Evolutionary conservation across 805 yeast genomes (phyloP).

Genomic region (Starmerella riodocensis): DNA sequence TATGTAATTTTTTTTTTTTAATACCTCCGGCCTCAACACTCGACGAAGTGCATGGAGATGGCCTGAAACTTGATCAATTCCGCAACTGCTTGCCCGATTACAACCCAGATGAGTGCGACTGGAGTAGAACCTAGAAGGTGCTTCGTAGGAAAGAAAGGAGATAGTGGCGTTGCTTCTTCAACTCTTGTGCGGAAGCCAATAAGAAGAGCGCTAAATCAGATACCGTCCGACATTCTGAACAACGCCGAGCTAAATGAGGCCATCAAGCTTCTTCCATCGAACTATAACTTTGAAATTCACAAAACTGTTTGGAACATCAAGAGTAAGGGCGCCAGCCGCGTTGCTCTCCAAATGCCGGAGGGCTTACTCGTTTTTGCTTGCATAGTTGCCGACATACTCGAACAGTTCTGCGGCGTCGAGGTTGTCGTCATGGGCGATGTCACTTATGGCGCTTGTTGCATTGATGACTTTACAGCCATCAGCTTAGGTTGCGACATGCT

Average conservation of each 20-base stretch:
- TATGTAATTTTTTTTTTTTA: background rate
- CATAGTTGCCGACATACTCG: slow-evolving; percentile 79
- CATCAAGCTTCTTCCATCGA: slow-evolving; percentile 65
- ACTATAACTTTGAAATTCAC: slow-evolving; percentile 91
- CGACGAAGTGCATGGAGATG: too few relatives aligned
- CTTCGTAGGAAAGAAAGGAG: slow-evolving; percentile 46
- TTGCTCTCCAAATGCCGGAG: slow-evolving; percentile 95
- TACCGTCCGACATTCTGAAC: slow-evolving; percentile 71
- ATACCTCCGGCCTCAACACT: too few relatives aligned
- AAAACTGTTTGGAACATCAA: slow-evolving; percentile 89
- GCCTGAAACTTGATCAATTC: too few relatives aligned
- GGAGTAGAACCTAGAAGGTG: slow-evolving; percentile 31
- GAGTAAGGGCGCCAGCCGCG: slow-evolving; percentile 61
- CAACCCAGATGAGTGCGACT: background rate
- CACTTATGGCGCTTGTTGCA: slow-evolving; percentile 96
- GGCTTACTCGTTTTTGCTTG: slow-evolving; percentile 81
- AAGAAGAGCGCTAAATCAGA: slow-evolving; percentile 52
- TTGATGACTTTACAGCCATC: slow-evolving; percentile 89
- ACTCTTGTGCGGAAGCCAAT: slow-evolving; percentile 24
- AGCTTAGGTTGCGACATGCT: slow-evolving; percentile 87
- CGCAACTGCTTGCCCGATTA: too few relatives aligned
- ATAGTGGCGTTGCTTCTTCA: slow-evolving; percentile 6
- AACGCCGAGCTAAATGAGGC: slow-evolving; percentile 79
- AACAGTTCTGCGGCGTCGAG: slow-evolving; percentile 78
- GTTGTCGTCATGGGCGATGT: slow-evolving; percentile 97